Base-by-base conservation (phyloP, 495 filamentous ascomycete genomes). In the Xylaria bambusicola region DNA sequence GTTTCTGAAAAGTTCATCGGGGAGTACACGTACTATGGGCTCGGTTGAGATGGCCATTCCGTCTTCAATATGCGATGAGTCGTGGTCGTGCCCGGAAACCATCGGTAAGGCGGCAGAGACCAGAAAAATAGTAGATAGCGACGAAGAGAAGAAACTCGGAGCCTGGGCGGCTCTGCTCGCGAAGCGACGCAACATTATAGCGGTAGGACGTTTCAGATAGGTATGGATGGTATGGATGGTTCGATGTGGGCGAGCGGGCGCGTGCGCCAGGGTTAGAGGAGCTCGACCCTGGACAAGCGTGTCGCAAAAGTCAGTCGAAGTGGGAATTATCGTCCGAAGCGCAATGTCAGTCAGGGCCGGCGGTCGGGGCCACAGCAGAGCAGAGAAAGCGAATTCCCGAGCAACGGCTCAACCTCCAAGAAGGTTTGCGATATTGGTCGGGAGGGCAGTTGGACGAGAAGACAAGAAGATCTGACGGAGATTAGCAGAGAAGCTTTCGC, bases 11-110 rank as follows among this genome's bases (percentile, higher is more conserved):
- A 27, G 35, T 15, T 15, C 31, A n/a, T n/a, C 24, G 56, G 18
- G 46, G 26, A 17, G 31, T 20, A 33, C 44, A 81, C 88, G 55
- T 84, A 93, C 92, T 63, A 98, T 85, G 0, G 94, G 93, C 33
- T 98, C 93, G 15, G 74, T 67, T n/a, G 91, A 94, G 62, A 94
- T 76, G 26, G 80, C 75, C 56, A 85, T 68, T 52, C 93, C 93
- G 63, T 94, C 88, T 44, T 85, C 84, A 58, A 98, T 88, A 23
- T 84, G 82, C 42, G 84, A 81, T 60, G 80, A 82, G 71, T 91
- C 82, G 77, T 91, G 90, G 53, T 91, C 91, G 71, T 96, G 91
- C 55, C 83, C 88, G 36, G 69, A 45, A 48, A 71, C 76, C 72
- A 74, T 77, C 12, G 76, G 71, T 47, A 75, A 42, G 38, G 55